phyloP scores from a whole-genome alignment of 331 rosid genomes.

The Quercus phellos region DNA sequence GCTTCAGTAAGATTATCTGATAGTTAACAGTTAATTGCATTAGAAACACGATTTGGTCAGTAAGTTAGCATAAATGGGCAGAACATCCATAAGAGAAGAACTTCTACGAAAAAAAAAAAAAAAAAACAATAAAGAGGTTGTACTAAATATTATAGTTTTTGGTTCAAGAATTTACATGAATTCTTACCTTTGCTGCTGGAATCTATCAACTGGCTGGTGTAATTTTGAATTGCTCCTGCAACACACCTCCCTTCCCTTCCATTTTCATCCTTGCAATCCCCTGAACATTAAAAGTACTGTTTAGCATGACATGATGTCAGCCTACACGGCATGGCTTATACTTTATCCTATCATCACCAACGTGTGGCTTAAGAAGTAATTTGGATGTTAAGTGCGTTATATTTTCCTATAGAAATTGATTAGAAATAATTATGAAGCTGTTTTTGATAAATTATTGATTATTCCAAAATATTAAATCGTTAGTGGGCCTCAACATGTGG shows the following conservation, averaged over 20 bases:
- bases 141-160: neutral
- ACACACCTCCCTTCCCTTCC: slow-evolving; percentile 61
- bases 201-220: slow-evolving; percentile 65
- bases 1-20: slow-evolving; percentile 85
- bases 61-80: neutral
- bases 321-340: too few relatives aligned
- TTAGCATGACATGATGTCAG: neutral
- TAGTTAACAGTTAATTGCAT: neutral
- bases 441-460: too few relatives aligned
- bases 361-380: too few relatives aligned
- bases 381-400: too few relatives aligned
- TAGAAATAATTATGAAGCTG: too few relatives aligned
- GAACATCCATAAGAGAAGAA: neutral
- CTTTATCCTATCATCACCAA: too few relatives aligned
- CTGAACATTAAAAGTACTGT: slow-evolving; percentile 24
- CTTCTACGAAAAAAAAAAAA: too few relatives aligned
- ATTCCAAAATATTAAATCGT: too few relatives aligned
- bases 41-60: slow-evolving; percentile 10
- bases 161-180: slow-evolving; percentile 28
- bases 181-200: slow-evolving; percentile 18
- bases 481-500: too few relatives aligned
- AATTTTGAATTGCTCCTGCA: slow-evolving; percentile 65
- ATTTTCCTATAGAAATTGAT: too few relatives aligned
- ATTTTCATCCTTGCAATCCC: slow-evolving; percentile 73
- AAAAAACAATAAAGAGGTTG: neutral